phyloP scores from a whole-genome alignment of 208 protist genomes.

The Wallacemonas sp. region DNA sequence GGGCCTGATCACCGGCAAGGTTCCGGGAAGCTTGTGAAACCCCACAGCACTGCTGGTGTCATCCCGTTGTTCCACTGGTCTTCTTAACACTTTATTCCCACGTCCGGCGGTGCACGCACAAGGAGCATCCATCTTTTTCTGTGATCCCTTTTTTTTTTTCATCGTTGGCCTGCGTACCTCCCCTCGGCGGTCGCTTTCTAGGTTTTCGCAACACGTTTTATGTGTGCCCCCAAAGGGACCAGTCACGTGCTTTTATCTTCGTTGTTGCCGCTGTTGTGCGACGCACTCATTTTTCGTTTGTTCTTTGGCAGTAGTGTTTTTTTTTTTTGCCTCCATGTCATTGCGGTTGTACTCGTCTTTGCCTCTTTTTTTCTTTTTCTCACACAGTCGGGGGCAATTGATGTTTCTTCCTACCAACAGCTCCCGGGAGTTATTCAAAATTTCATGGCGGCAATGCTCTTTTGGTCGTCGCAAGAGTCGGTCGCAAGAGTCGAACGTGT shows the following conservation, averaged over 20 bases:
- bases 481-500: too few species aligned
- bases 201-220: neutral
- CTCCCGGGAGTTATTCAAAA: neutral
- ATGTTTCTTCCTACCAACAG: neutral
- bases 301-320: too few species aligned
- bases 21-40: neutral
- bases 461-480: neutral
- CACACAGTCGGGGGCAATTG: neutral
- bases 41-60: neutral
- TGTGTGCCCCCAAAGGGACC: neutral
- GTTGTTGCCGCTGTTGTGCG: neutral
- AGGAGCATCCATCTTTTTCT: neutral
- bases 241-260: neutral
- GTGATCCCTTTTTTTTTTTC: neutral
- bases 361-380: neutral
- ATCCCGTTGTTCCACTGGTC: too few species aligned
- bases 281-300: neutral
- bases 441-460: neutral
- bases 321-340: conserved; percentile 3
- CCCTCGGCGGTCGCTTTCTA: neutral
- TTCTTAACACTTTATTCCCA: neutral
- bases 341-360: conserved; percentile 1
- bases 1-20: conserved; percentile 10
- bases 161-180: neutral
- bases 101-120: neutral